Percentiles rank a stretch among this genome's conserved stretches.
phyloP scores from a whole-genome alignment of 2,329 filamentous ascomycete species.

The Sphaerulina populicola region DNA sequence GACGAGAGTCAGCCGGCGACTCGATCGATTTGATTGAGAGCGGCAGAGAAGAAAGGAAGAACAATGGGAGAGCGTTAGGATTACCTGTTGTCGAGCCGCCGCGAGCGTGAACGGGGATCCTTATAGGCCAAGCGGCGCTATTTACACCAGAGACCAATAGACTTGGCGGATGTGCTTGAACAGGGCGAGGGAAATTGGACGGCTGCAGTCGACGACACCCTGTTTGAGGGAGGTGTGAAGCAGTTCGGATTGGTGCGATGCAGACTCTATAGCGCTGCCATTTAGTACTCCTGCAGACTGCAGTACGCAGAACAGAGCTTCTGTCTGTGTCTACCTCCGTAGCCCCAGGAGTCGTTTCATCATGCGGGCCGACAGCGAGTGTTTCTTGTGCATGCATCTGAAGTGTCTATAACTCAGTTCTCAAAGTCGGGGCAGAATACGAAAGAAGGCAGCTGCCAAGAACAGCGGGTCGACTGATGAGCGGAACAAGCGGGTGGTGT shows the following conservation, averaged over 20 bases:
- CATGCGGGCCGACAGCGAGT: constrained; percentile 1
- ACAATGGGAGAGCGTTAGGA: constrained; percentile 7
- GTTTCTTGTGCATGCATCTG: too few relatives aligned
- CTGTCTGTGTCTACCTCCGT: neutral
- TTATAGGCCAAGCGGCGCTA: constrained; percentile 16
- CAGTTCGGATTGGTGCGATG: constrained; percentile 3
- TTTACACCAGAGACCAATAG: neutral
- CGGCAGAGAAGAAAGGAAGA: constrained; percentile 9
- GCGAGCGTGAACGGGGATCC: constrained; percentile 5
- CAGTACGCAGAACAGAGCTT: neutral
- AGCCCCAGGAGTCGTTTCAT: constrained; percentile 1
- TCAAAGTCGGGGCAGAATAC: neutral
- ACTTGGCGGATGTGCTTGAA: constrained; percentile 11
- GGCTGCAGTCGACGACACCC: neutral
- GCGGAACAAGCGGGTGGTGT: too few relatives aligned
- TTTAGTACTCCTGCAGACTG: constrained; percentile 3
- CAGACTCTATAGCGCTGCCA: neutral
- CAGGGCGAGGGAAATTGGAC: constrained; percentile 3
- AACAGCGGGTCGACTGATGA: neutral
- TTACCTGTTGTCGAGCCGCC: constrained; percentile 3
- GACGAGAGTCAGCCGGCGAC: constrained; percentile 9
- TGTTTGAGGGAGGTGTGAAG: constrained; percentile 3
- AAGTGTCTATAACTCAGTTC: neutral
- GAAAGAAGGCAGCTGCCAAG: neutral
- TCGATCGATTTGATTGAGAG: constrained; percentile 7